phyloP scores from a whole-genome alignment of 306 rosid species.

The Glycyrrhiza uralensis region DNA sequence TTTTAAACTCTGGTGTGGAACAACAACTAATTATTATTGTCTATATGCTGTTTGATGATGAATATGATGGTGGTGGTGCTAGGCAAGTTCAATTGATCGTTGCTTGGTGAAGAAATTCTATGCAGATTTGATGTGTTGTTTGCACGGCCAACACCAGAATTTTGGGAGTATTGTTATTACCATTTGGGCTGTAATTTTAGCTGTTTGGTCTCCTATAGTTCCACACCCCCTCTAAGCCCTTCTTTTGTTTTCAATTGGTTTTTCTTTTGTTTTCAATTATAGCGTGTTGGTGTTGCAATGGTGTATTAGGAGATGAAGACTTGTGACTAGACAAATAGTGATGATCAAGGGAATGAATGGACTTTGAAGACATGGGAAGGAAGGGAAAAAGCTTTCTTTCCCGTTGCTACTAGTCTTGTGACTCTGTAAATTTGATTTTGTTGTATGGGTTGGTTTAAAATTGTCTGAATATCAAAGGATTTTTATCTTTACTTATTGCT shows the following conservation, averaged over 20 bases:
- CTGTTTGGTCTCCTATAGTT: slow-evolving; percentile 39
- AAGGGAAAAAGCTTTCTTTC: slow-evolving; percentile 31
- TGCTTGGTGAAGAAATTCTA: slow-evolving; percentile 21
- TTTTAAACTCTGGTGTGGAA: slow-evolving; percentile 71
- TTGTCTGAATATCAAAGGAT: slow-evolving; percentile 34
- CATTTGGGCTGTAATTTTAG: slow-evolving; percentile 26
- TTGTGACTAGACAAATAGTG: slow-evolving; percentile 49
- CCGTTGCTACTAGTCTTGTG: slow-evolving; percentile 38
- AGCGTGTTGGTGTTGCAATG: slow-evolving; percentile 22
- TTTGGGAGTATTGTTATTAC: slow-evolving; percentile 6
- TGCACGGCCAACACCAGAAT: slow-evolving; percentile 19
- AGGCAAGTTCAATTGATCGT: slow-evolving; percentile 25
- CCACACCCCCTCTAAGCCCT: slow-evolving; percentile 24
- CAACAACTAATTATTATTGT: slow-evolving; percentile 37
- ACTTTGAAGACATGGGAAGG: slow-evolving; percentile 38
- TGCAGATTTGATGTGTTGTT: slow-evolving; percentile 26
- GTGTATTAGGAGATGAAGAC: slow-evolving; percentile 44
- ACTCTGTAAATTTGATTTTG: slow-evolving; percentile 60
- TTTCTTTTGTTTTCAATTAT: background rate
- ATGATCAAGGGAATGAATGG: slow-evolving; percentile 37
- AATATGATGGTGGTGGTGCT: slow-evolving; percentile 39
- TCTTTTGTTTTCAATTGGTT: slow-evolving; percentile 21
- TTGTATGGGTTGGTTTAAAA: slow-evolving; percentile 41
- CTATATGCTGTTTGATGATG: slow-evolving; percentile 44
- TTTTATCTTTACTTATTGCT: slow-evolving; percentile 25